These are phyloP conservation scores for Aureobasidium uvarum DNA, from an alignment of 2,329 filamentous ascomycete species.

Conservation along the genomic window DNA sequence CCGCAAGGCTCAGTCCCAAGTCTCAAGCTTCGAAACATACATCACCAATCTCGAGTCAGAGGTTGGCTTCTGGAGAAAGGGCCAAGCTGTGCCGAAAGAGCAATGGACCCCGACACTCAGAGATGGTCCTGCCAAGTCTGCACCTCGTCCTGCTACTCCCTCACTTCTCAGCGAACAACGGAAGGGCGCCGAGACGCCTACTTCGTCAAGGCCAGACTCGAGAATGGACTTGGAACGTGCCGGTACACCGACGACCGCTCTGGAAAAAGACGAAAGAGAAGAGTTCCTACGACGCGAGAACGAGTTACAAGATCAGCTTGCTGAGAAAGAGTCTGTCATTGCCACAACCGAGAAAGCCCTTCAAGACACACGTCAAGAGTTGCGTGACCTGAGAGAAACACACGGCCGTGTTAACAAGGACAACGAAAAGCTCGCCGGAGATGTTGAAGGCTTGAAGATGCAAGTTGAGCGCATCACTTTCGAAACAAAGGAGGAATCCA, in stretches of 20 bases:
- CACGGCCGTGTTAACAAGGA: conserved; percentile 80
- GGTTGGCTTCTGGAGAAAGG: conserved; percentile 80
- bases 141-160: conserved; percentile 59
- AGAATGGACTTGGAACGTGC: conserved; percentile 71
- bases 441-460: conserved; percentile 94
- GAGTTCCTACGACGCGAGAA: conserved; percentile 95
- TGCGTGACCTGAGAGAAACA: conserved; percentile 80
- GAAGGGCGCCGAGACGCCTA: conserved; percentile 49
- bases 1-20: conserved; percentile 86
- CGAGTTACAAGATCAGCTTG: conserved; percentile 92
- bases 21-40: conserved; percentile 84
- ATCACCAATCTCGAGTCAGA: conserved; percentile 81
- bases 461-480: conserved; percentile 93
- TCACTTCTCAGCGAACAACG: conserved; percentile 53
- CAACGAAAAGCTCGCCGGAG: conserved; percentile 80
- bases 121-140: conserved; percentile 49
- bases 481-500: conserved; percentile 93
- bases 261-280: conserved; percentile 96
- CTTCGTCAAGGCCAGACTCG: conserved; percentile 58
- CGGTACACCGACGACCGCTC: conserved; percentile 78
- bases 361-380: conserved; percentile 80
- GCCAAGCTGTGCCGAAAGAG: conserved; percentile 85
- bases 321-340: conserved; percentile 84
- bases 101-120: conserved; percentile 72
- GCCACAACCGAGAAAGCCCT: conserved; percentile 76